phyloP scores from a whole-genome alignment of 306 rosid species.

The Rosa multiflora region DNA sequence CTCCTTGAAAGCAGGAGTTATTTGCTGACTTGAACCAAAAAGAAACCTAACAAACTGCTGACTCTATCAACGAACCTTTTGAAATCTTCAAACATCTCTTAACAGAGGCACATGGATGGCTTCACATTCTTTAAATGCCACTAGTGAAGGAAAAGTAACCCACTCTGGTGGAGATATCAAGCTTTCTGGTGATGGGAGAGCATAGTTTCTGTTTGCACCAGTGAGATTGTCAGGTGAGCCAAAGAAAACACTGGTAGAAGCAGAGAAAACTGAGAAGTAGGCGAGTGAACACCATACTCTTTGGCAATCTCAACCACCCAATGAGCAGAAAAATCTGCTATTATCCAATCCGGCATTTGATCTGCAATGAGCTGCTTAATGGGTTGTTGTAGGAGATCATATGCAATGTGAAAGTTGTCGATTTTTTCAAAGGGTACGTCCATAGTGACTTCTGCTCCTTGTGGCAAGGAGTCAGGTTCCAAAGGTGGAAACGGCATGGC shows the following conservation, averaged over 20 bases:
- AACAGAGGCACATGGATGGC: background rate
- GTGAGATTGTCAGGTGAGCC: background rate
- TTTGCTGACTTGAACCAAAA: too few relatives aligned
- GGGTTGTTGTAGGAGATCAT: constrained; percentile 9
- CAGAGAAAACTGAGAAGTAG: background rate
- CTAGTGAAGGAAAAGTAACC: background rate
- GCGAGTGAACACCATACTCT: constrained; percentile 4
- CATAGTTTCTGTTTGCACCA: background rate
- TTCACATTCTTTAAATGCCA: background rate
- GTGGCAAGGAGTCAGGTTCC: constrained; percentile 7
- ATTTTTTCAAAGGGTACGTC: constrained; percentile 19
- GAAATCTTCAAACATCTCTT: too few relatives aligned
- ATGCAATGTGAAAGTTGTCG: background rate
- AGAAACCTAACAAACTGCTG: too few relatives aligned
- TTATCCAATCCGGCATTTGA: constrained; percentile 20
- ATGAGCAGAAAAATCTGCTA: constrained; percentile 2
- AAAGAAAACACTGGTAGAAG: background rate
- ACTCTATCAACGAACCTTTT: too few relatives aligned
- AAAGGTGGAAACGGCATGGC: constrained; percentile 16
- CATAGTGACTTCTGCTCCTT: constrained; percentile 22
- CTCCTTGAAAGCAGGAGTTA: too few relatives aligned
- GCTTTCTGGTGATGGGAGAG: background rate
- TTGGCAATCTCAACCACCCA: background rate
- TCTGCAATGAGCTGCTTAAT: constrained; percentile 15
- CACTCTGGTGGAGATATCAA: background rate